Conservation (phyloP, 495 filamentous ascomycete genomes). For the Geoglossum glabrum region DNA sequence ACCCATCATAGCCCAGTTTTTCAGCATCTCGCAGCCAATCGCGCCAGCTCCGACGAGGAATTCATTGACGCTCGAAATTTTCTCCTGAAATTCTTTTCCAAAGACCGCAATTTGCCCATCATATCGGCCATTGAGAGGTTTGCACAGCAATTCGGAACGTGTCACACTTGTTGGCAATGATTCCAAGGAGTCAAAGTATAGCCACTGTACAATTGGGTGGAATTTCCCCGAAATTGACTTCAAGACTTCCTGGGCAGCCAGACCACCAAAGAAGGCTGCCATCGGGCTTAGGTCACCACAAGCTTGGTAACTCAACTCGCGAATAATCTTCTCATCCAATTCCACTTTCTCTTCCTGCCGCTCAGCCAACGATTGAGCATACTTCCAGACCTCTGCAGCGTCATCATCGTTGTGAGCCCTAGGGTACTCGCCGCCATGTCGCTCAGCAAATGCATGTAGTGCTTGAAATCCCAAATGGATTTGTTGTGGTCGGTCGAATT, state of each 20-base stretch:
- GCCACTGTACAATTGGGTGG: slow-evolving; percentile 72
- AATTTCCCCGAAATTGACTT: slow-evolving; percentile 98
- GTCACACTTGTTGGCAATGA: slow-evolving; percentile 55
- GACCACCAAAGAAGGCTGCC: slow-evolving; percentile 87
- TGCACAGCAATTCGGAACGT: slow-evolving; percentile 73
- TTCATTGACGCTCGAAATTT: slow-evolving; percentile 66
- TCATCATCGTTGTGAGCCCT: slow-evolving; percentile 68
- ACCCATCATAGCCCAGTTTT: slow-evolving; percentile 99
- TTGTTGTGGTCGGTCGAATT: slow-evolving; percentile 83
- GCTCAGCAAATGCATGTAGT: slow-evolving; percentile 60
- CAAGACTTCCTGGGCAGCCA: slow-evolving; percentile 87
- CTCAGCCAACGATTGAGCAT: slow-evolving; percentile 47
- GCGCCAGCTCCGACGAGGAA: slow-evolving; percentile 95
- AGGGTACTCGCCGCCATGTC: slow-evolving; percentile 48
- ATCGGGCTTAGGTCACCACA: slow-evolving; percentile 76
- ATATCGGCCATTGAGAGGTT: slow-evolving; percentile 64
- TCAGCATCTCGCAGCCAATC: slow-evolving; percentile 97
- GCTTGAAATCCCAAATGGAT: slow-evolving; percentile 88
- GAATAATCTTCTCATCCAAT: slow-evolving; percentile 78
- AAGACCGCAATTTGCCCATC: slow-evolving; percentile 97
- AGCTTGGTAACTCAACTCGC: slow-evolving; percentile 91
- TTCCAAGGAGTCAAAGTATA: slow-evolving; percentile 96
- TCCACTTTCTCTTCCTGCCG: slow-evolving; percentile 52
- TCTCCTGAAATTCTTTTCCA: slow-evolving; percentile 82
- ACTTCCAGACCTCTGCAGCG: slow-evolving; percentile 52